Conservation (phyloP, 306 rosid species). For the Lathyrus aphaca region DNA sequence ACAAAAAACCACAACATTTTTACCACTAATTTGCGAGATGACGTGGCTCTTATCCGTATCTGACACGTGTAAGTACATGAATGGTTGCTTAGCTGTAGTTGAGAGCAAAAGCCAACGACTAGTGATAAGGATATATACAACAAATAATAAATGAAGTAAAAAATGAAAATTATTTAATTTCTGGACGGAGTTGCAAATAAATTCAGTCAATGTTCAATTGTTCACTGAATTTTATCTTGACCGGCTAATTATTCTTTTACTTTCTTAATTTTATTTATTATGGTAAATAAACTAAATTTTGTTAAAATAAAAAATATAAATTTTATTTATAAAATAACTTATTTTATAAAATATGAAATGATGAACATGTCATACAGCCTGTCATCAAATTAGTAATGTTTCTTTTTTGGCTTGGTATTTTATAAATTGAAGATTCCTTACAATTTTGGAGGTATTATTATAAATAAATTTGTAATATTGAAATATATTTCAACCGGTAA, state of each 20-base stretch:
- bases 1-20: slow-evolving; percentile 2
- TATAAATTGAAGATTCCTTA: slow-evolving; percentile 24
- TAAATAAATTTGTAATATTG: slow-evolving; percentile 12
- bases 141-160: not conserved
- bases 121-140: slow-evolving; percentile 19
- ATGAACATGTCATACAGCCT: slow-evolving; percentile 48
- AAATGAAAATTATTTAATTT: no score
- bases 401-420: slow-evolving; percentile 13
- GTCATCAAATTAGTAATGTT: slow-evolving; percentile 37
- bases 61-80: slow-evolving; percentile 54
- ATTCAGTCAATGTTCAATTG: no score
- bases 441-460: slow-evolving; percentile 1
- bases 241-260: no score
- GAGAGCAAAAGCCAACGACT: slow-evolving; percentile 12
- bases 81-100: slow-evolving; percentile 44
- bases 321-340: no score
- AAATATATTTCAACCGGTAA: slow-evolving; percentile 52
- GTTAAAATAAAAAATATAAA: not conserved
- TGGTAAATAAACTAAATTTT: not conserved
- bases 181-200: no score
- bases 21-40: slow-evolving; percentile 7
- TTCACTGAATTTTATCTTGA: no score
- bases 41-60: slow-evolving; percentile 44
- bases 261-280: no score
- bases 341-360: not conserved